Conservation (phyloP, 345 rosid genomes). For the Turnera subulata region DNA sequence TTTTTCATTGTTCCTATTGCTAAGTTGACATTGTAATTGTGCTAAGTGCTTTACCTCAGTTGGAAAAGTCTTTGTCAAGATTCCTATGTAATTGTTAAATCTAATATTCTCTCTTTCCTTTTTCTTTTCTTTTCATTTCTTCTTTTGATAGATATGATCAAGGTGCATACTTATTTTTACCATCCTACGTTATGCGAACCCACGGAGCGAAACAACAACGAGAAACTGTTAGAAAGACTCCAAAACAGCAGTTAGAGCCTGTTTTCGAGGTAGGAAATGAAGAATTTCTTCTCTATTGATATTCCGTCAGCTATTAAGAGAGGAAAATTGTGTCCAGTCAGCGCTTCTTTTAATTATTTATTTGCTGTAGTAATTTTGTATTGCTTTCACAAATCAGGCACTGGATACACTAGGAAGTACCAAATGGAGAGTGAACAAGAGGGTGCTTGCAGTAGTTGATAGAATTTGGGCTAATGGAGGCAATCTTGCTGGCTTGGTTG, state of each 20-base stretch:
- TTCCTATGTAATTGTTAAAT: not conserved
- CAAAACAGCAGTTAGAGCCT: constrained; percentile 52
- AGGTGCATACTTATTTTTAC: constrained; percentile 85
- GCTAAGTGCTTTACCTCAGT: not conserved
- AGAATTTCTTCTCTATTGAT: constrained; percentile 2
- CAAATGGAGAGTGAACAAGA: constrained; percentile 88
- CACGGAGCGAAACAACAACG: constrained; percentile 93
- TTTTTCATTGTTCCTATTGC: not conserved
- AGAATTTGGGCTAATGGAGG: constrained; percentile 97
- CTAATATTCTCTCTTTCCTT: too few relatives aligned
- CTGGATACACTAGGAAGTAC: constrained; percentile 90
- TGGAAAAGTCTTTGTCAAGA: not conserved
- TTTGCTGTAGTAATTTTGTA: constrained; percentile 19
- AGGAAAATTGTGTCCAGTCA: not conserved
- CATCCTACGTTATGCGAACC: constrained; percentile 85
- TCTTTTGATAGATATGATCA: constrained; percentile 56
- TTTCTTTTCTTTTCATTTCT: not conserved
- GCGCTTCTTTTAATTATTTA: not conserved
- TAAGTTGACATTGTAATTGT: not conserved
- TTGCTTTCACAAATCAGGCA: constrained; percentile 50
- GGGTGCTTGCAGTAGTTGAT: constrained; percentile 74
- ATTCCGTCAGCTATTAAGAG: not conserved
- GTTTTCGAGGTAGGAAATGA: constrained; percentile 77
- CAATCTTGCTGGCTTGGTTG: constrained; percentile 67
- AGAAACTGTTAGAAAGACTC: constrained; percentile 51